Base-by-base conservation (phyloP, 148 eudicot species). In the Polygonum maritimum region DNA sequence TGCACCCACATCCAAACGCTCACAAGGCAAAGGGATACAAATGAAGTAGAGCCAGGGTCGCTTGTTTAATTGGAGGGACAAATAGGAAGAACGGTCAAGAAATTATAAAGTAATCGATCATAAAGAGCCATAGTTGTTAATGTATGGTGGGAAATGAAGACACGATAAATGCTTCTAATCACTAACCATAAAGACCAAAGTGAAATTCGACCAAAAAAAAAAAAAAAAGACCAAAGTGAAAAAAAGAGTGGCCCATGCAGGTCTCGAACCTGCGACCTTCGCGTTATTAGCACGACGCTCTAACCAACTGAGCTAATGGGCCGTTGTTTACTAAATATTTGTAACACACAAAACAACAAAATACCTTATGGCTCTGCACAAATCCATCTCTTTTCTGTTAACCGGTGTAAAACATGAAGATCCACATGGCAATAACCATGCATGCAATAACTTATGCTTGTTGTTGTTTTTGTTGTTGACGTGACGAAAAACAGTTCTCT, bases 191-290 rank as follows among this genome's bases (percentile, higher is more conserved):
- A n/a, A n/a, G n/a, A n/a, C n/a, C n/a, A n/a, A n/a, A n/a, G n/a
- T n/a, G n/a, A n/a, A n/a, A n/a, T n/a, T n/a, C n/a, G n/a, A n/a
- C n/a, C n/a, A n/a, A n/a, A 7, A 39, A 1, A 39, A 4, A 4
- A 0, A 4, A 39, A 39, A 39, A 11, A 45, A 11, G 12, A 13
- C n/a, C n/a, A n/a, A n/a, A n/a, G 14, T 48, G 10, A 60, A 60
- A 26, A 1, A 7, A 57, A 0, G 40, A 12, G 3, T 90, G 91
- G 89, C 97, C 97, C 89, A 90, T 88, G 89, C 90, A 90, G 90
- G 92, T 84, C 87, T 90, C 91, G 89, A 90, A 89, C 94, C 90
- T 88, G 92, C 87, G 84, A 92, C 94, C 91, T 90, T 92, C 93
- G 91, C 91, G 89, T 87, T 92, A 89, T 92, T 92, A 90, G 97